These are phyloP conservation scores for Suhomyces atakaporum DNA, from an alignment of 1,139 yeast genomes.

Conservation along the genomic window DNA sequence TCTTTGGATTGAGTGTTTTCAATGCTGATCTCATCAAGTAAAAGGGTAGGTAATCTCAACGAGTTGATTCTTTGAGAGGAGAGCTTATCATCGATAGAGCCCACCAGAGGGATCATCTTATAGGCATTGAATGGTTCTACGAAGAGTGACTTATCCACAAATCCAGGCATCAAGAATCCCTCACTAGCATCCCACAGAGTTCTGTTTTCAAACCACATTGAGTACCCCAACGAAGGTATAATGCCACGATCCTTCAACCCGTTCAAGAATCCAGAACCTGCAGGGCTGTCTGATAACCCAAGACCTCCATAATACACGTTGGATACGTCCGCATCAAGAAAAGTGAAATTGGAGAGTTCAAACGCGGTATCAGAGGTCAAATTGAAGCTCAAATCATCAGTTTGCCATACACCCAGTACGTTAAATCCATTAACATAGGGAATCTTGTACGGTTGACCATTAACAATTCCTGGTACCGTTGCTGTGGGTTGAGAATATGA, in stretches of 20 bases:
- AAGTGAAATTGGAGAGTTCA: constrained; percentile 27
- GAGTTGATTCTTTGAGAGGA: background rate
- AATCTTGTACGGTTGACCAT: constrained; percentile 21
- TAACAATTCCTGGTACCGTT: constrained; percentile 8
- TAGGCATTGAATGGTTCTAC: constrained; percentile 50
- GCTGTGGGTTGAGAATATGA: constrained; percentile 9
- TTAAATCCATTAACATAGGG: constrained; percentile 32
- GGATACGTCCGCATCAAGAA: constrained; percentile 28
- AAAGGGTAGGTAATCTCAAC: constrained; percentile 53
- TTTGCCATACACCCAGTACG: constrained; percentile 27
- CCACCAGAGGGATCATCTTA: constrained; percentile 44
- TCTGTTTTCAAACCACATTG: constrained; percentile 47
- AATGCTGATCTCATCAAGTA: constrained; percentile 55
- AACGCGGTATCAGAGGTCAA: constrained; percentile 10
- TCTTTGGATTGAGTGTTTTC: constrained; percentile 41
- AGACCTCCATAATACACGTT: constrained; percentile 38
- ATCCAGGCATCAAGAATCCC: constrained; percentile 60
- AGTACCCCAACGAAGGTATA: constrained; percentile 54
- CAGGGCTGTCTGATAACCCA: constrained; percentile 54
- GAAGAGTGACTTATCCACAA: constrained; percentile 50
- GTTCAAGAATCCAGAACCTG: constrained; percentile 46
- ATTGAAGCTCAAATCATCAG: constrained; percentile 6
- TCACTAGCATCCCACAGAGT: constrained; percentile 16
- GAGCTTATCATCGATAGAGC: background rate
- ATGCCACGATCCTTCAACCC: constrained; percentile 30